A percentile compares a stretch with the other conserved stretches of the same genome.
Evolutionary conservation across 2,329 filamentous ascomycete species (phyloP).

Genomic region (Xylariaceae sp.): DNA sequence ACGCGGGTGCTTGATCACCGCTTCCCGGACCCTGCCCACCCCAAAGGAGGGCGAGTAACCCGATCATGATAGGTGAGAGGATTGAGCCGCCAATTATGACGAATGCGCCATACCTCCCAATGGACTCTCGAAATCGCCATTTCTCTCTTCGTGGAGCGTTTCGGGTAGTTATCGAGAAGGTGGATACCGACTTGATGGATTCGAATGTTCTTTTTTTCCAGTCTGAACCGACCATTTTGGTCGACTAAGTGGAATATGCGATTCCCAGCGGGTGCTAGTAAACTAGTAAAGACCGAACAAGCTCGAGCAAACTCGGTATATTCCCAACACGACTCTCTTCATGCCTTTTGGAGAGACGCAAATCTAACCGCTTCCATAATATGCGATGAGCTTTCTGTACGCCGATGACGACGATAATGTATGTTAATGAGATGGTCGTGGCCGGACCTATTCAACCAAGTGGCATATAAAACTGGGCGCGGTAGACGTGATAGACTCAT

Average conservation of each 20-base stretch:
- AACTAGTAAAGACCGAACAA: not conserved
- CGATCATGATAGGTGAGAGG: constrained; percentile 20
- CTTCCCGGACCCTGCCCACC: constrained; percentile 15
- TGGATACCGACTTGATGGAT: constrained; percentile 3
- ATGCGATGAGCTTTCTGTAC: not conserved
- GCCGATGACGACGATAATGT: no score
- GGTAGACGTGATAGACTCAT: not conserved
- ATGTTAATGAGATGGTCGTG: no score
- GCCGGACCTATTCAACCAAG: no score
- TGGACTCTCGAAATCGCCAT: constrained; percentile 14
- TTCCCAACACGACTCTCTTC: not conserved
- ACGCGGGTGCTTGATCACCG: constrained; percentile 8
- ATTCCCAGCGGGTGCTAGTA: not conserved
- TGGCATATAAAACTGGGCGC: not conserved
- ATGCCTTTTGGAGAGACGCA: not conserved
- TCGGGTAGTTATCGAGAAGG: constrained; percentile 1
- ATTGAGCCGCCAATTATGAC: constrained; percentile 21
- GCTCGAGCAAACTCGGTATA: not conserved
- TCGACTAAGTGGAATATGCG: not conserved
- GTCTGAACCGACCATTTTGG: constrained; percentile 1
- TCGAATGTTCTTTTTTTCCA: constrained; percentile 4
- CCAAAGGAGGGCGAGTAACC: constrained; percentile 27
- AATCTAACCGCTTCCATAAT: not conserved
- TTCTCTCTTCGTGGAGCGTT: not conserved
- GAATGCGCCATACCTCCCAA: constrained; percentile 15